Base-by-base conservation (phyloP, 352 stramenopile species). In the Blastocystis sp. region DNA sequence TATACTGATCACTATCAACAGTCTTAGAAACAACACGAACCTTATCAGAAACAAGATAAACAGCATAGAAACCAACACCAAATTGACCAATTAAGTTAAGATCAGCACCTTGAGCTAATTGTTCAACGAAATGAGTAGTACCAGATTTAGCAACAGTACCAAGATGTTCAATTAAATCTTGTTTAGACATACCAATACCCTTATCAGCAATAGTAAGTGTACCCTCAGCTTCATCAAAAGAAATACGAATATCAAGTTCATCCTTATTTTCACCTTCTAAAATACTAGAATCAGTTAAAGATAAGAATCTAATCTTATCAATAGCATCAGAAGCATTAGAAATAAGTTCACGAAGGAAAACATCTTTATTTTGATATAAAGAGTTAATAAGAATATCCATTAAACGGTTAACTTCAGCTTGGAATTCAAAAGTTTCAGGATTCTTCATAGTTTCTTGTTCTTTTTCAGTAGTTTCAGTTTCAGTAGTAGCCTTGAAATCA, bases 331-430 rank as follows among this genome's bases (percentile, higher is more conserved):
- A 93, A 10, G 86, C 88, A 70, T 98, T 99, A 23, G 86, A 96
- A 67, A 98, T 96, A 19, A 98, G 72, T 69, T 98, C 91, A 39
- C 91, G 80, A 25, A 98, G 73, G 73, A 98, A 99, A 56, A 99
- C 93, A 65, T 95, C 86, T 71, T 93, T 94, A 67, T 91, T 93
- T 64, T 80, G 77, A 69, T 88, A 86, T 32, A 95, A 74, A 57
- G 84, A 94, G 71, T 97, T 95, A 70, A 97, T 95, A 65, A 98
- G 88, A 70, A 98, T 98, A 72, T 98, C 89, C 75, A 99, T 91
- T 67, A 99, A 82, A 3, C 89, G 83, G 56, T 86, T 91, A 18
- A 96, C 90, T 68, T 98, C 87, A 35, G 88, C 86, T 59, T 93
- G 81, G 72, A 92, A 92, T 55, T 77, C 80, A 41, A 86, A 92